These are phyloP conservation scores for Paracoccidioides lutzii DNA, from an alignment of 2,329 filamentous ascomycete species.

Conservation along the genomic window DNA sequence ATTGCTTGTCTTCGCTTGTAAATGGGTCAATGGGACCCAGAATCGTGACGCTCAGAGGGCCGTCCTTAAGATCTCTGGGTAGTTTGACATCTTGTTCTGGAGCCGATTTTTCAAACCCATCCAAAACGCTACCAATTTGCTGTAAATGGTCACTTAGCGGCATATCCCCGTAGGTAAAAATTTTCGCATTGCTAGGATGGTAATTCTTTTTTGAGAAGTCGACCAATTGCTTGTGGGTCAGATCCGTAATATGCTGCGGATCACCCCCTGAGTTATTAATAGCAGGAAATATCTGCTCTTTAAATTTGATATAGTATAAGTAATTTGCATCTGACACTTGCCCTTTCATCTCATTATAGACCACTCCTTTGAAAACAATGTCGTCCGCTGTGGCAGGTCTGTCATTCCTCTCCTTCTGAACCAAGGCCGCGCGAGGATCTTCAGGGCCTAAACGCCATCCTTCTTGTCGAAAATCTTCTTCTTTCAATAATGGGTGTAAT, in stretches of 20 bases:
- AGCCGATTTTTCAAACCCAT: constrained; percentile 56
- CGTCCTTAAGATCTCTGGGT: constrained; percentile 57
- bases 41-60: constrained; percentile 57
- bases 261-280: constrained; percentile 97
- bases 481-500: constrained; percentile 73
- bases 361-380: constrained; percentile 84
- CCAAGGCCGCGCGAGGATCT: constrained; percentile 53
- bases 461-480: constrained; percentile 88
- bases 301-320: constrained; percentile 87
- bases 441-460: constrained; percentile 93
- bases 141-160: constrained; percentile 66
- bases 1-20: constrained; percentile 72
- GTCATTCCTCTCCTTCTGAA: constrained; percentile 26
- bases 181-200: constrained; percentile 91
- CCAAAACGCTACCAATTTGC: constrained; percentile 63
- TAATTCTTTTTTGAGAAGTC: constrained; percentile 88
- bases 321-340: constrained; percentile 97
- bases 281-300: constrained; percentile 84
- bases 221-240: constrained; percentile 81
- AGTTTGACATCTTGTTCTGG: constrained; percentile 61
- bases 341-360: constrained; percentile 99
- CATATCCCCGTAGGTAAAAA: constrained; percentile 93
- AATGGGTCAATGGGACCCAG: constrained; percentile 76
- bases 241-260: constrained; percentile 86
- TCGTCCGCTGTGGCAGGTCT: constrained; percentile 19